phyloP scores from a whole-genome alignment of 306 rosid genomes.

The Cicer yamashitae region DNA sequence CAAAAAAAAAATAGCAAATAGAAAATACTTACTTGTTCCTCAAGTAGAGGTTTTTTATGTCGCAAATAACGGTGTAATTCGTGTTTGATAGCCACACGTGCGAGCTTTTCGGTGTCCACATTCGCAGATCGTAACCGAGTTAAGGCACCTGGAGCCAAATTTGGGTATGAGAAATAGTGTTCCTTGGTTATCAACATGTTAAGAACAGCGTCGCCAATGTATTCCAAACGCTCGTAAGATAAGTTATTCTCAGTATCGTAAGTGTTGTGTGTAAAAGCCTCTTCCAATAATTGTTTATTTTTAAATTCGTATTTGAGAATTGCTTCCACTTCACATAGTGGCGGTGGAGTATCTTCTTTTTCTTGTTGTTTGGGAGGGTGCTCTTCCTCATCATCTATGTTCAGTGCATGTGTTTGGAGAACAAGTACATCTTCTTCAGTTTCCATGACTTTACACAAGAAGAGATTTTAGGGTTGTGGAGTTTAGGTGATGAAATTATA shows the following conservation, averaged over 20 bases:
- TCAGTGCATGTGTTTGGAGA: not conserved
- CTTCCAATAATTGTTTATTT: slow-evolving; percentile 5
- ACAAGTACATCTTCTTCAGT: not conserved
- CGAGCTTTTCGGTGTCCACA: not conserved
- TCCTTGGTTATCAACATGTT: not conserved
- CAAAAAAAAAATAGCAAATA: too few species aligned
- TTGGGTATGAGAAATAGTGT: not conserved
- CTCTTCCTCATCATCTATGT: not conserved
- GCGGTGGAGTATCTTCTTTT: not conserved
- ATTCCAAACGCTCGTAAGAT: not conserved
- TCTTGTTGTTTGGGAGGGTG: not conserved
- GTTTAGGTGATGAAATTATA: too few species aligned
- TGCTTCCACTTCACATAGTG: not conserved
- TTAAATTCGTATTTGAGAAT: not conserved
- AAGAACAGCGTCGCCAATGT: not conserved
- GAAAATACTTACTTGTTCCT: not conserved
- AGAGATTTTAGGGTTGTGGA: too few species aligned
- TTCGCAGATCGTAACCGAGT: not conserved
- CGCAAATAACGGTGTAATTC: not conserved
- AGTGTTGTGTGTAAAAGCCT: not conserved
- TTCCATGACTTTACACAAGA: not conserved
- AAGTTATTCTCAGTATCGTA: not conserved
- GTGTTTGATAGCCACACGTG: not conserved
- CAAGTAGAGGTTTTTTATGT: not conserved
- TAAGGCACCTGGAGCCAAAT: not conserved